phyloP scores from a whole-genome alignment of 352 stramenopile species.

The Thalassiosira mediterranea region DNA sequence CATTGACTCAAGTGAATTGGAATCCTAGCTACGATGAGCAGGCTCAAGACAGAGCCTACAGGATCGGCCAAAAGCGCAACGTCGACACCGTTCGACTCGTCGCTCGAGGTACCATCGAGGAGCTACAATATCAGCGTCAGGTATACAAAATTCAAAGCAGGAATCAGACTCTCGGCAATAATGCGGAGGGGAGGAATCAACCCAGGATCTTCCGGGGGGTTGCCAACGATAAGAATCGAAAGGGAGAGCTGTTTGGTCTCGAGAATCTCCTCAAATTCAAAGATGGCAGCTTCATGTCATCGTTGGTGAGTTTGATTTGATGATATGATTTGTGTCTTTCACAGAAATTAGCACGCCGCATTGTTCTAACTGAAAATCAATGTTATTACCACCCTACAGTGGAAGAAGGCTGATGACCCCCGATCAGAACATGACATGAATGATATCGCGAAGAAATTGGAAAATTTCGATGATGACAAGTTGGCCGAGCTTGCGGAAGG shows the following conservation, averaged over 20 bases:
- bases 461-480: slow-evolving; percentile 43
- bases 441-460: slow-evolving; percentile 35
- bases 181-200: slow-evolving; percentile 45
- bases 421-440: slow-evolving; percentile 44
- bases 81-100: slow-evolving; percentile 83
- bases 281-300: slow-evolving; percentile 70
- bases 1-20: slow-evolving; percentile 81
- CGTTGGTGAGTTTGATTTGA: slow-evolving; percentile 37
- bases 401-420: slow-evolving; percentile 55
- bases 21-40: slow-evolving; percentile 84
- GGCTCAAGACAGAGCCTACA: slow-evolving; percentile 76
- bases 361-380: not conserved
- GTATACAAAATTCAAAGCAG: slow-evolving; percentile 83
- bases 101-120: slow-evolving; percentile 84
- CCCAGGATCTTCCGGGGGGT: slow-evolving; percentile 76
- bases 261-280: slow-evolving; percentile 83
- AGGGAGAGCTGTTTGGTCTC: slow-evolving; percentile 83
- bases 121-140: slow-evolving; percentile 76
- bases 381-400: slow-evolving; percentile 32
- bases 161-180: slow-evolving; percentile 71
- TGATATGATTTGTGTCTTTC: slow-evolving; percentile 9
- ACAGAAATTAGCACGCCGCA: not conserved
- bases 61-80: slow-evolving; percentile 84
- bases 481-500: slow-evolving; percentile 38
- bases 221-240: slow-evolving; percentile 70